Base-by-base conservation (phyloP, 1,284 basidiomycete genomes). In the Peniophora sp. region DNA sequence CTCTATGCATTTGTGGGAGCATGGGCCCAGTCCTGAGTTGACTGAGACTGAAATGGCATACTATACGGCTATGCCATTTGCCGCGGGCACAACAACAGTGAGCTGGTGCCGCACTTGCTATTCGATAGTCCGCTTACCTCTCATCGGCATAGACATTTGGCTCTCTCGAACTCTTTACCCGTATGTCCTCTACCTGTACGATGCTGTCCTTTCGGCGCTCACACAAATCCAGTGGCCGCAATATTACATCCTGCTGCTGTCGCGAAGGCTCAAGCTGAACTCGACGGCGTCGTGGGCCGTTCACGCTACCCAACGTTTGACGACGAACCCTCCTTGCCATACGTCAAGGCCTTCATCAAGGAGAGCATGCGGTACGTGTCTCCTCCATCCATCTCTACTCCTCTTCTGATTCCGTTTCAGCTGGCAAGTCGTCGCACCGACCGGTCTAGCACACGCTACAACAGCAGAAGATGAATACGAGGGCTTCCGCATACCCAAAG, bases 291-390 rank as follows among this genome's bases (percentile, higher is more conserved):
- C 24, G 52, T 56, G n/a, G 58, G 58, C 9, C 23, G 18, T 2
- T 52, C 55, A 3, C 52, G 59, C 10, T 36, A 58, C 12, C 59
- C 59, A 2, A 51, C 46, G 11, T 52, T 60, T 36, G 51, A 54
- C 3, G 59, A 61, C 44, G 49, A 51, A 20, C 47, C 53, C 11
- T 47, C 51, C 3, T 47, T 61, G 3, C 59, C 55, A 5, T 61
- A 61, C 41, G 45, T 55, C 15, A 44, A 56, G 24, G 58, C 58
- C 8, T 35, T 61, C 23, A 51, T 59, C 18, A 52, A 54, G 47
- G 59, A 61, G 47, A 52, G 56, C 6, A 17, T 57, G 24, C 41
- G 57, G 37, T 58, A 47, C 24, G 34, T 27, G 14, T 10, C 47
- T n/a, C 24, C 18, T 51, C 24, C 18, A 23, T 27, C n/a, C 12